These are phyloP conservation scores for Tremellales sp. DNA, from an alignment of 1,284 basidiomycete genomes.

Conservation along the genomic window DNA sequence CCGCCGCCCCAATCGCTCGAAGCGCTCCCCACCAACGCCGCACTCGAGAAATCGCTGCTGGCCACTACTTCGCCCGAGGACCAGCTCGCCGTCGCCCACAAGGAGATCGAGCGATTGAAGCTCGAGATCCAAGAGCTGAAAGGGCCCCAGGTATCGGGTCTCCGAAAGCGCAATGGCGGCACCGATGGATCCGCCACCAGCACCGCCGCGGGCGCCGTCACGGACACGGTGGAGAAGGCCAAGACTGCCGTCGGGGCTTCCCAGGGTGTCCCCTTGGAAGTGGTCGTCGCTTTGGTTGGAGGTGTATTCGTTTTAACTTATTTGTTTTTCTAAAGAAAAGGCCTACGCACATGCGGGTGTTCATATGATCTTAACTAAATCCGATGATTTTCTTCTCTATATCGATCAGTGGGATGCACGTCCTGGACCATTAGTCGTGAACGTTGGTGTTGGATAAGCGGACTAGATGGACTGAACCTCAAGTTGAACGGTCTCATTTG, in stretches of 20 bases:
- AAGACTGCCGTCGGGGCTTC: conserved; percentile 21
- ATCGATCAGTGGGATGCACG: too few species aligned
- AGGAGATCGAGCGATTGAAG: conserved; percentile 46
- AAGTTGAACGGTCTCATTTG: too few species aligned
- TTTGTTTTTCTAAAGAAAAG: conserved; percentile 54
- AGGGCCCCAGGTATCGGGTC: conserved; percentile 39
- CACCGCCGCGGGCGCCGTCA: conserved; percentile 15
- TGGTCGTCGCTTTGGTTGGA: conserved; percentile 53
- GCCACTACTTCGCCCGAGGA: conserved; percentile 41
- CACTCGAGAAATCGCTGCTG: conserved; percentile 37
- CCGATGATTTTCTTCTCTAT: too few species aligned
- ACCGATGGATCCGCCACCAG: too few species aligned
- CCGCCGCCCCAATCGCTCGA: too few species aligned
- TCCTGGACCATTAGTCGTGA: too few species aligned
- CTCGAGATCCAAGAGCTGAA: conserved; percentile 32
- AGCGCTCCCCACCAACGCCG: conserved; percentile 28
- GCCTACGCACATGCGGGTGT: too few species aligned
- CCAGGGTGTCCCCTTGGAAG: conserved; percentile 54
- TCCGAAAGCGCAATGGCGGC: conserved; percentile 42
- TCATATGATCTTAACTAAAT: too few species aligned
- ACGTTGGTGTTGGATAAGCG: too few species aligned
- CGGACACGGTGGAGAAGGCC: conserved; percentile 28
- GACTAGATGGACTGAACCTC: too few species aligned
- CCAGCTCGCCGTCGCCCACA: conserved; percentile 38
- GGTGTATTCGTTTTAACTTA: conserved; percentile 57